Percentiles rank a stretch among this genome's conserved stretches.
phyloP scores from a whole-genome alignment of 2,329 filamentous ascomycete genomes.

The Geoglossum cookeanum region DNA sequence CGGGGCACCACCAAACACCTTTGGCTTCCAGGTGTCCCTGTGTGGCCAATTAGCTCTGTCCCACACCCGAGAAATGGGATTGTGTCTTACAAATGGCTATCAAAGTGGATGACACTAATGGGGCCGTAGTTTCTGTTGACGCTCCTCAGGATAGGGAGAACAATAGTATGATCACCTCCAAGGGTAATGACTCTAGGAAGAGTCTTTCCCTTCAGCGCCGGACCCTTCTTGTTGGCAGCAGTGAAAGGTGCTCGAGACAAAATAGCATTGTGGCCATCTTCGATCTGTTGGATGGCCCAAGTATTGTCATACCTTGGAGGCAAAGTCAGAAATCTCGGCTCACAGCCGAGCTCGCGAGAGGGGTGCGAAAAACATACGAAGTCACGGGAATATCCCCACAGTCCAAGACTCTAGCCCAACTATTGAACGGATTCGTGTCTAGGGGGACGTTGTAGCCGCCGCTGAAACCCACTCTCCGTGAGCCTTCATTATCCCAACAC shows the following conservation, averaged over 20 bases:
- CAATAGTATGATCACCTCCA: slow-evolving; percentile 37
- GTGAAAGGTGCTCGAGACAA: slow-evolving; percentile 53
- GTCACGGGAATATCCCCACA: slow-evolving; percentile 75
- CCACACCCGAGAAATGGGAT: background rate
- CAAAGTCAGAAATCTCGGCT: background rate
- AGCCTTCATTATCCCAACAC: slow-evolving; percentile 16
- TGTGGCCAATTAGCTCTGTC: background rate
- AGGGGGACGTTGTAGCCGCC: slow-evolving; percentile 77
- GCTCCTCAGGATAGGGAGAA: slow-evolving; percentile 30
- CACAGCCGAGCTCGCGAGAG: too few relatives aligned
- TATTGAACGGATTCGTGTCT: slow-evolving; percentile 60
- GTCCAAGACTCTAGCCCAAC: slow-evolving; percentile 62
- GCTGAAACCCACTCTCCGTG: slow-evolving; percentile 35
- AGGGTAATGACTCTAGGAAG: slow-evolving; percentile 67
- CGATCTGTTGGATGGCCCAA: slow-evolving; percentile 67
- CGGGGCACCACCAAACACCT: slow-evolving; percentile 70
- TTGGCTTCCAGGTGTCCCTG: slow-evolving; percentile 50
- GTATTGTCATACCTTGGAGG: slow-evolving; percentile 53
- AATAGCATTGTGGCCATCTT: slow-evolving; percentile 63
- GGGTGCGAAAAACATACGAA: slow-evolving; percentile 34
- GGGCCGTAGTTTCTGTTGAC: slow-evolving; percentile 48
- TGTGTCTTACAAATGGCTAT: slow-evolving; percentile 33
- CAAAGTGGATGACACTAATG: slow-evolving; percentile 44
- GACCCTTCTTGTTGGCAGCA: slow-evolving; percentile 44
- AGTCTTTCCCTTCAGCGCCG: slow-evolving; percentile 53